phyloP scores from a whole-genome alignment of 495 filamentous ascomycete species.

The Cryomyces minteri region DNA sequence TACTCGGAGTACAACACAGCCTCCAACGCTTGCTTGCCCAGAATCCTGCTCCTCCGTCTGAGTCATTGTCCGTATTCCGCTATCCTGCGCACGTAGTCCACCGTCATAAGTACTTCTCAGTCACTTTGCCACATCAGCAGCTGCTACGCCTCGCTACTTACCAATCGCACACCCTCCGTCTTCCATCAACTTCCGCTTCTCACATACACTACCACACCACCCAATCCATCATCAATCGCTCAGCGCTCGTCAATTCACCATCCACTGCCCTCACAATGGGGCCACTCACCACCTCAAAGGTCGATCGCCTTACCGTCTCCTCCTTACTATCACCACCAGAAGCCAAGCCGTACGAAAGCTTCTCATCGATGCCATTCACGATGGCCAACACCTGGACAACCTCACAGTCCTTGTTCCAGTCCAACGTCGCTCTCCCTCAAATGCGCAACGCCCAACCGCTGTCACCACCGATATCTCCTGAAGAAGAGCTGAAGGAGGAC shows the following conservation, averaged over 20 bases:
- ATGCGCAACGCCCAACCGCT: not conserved
- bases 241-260: not conserved
- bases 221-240: not conserved
- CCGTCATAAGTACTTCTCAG: no score
- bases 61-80: no score
- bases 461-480: conserved; percentile 1
- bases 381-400: not conserved
- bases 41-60: no score
- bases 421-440: not conserved
- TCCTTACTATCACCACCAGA: conserved; percentile 1
- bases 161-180: not conserved
- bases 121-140: no score
- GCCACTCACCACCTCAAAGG: not conserved
- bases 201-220: not conserved
- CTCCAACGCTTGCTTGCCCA: no score
- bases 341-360: not conserved
- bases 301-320: not conserved
- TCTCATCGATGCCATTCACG: not conserved
- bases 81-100: no score
- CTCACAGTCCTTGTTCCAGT: not conserved
- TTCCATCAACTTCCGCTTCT: not conserved
- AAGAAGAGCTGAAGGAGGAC: not conserved
- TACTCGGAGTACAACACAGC: no score
- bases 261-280: not conserved
- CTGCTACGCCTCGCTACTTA: not conserved